These are phyloP conservation scores for Zygosaccharomyces sapae DNA, from an alignment of 1,139 yeast species.

Conservation along the genomic window DNA sequence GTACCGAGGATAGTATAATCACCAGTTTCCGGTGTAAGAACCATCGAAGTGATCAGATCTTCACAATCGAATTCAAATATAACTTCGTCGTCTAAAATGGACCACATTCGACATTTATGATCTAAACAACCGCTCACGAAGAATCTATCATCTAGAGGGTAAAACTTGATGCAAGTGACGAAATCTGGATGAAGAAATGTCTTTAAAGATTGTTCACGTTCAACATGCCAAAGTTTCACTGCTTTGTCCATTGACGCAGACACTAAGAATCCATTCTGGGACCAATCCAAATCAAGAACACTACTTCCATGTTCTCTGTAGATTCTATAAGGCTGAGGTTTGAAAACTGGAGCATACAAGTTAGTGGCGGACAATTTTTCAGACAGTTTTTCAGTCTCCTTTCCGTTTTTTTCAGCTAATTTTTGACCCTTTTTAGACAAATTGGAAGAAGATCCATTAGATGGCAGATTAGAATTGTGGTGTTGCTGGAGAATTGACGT, in stretches of 20 bases:
- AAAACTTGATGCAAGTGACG: constrained; percentile 78
- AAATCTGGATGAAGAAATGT: constrained; percentile 73
- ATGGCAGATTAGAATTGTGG: constrained; percentile 2
- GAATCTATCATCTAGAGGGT: constrained; percentile 83
- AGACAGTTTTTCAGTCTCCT: constrained; percentile 8
- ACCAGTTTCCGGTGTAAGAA: constrained; percentile 43
- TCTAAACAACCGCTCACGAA: constrained; percentile 82
- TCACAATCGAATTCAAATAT: constrained; percentile 31
- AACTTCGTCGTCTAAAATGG: constrained; percentile 68
- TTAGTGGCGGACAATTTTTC: constrained; percentile 14
- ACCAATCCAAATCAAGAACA: constrained; percentile 78
- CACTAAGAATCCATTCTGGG: constrained; percentile 74
- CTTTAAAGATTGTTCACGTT: constrained; percentile 57
- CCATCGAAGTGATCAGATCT: constrained; percentile 32
- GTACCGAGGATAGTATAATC: constrained; percentile 68
- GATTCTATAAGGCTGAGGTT: constrained; percentile 56
- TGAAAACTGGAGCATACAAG: constrained; percentile 72
- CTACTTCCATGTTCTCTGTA: constrained; percentile 68
- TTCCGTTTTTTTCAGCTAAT: constrained; percentile 5
- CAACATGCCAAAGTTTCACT: constrained; percentile 80
- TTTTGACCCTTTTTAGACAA: constrained; percentile 5
- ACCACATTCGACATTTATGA: constrained; percentile 73
- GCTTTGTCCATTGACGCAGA: constrained; percentile 86
- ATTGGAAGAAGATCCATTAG: constrained; percentile 9
- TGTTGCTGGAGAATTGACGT: constrained; percentile 10